Base-by-base conservation (phyloP, 805 yeast species). In the Candida namnaoensis region DNA sequence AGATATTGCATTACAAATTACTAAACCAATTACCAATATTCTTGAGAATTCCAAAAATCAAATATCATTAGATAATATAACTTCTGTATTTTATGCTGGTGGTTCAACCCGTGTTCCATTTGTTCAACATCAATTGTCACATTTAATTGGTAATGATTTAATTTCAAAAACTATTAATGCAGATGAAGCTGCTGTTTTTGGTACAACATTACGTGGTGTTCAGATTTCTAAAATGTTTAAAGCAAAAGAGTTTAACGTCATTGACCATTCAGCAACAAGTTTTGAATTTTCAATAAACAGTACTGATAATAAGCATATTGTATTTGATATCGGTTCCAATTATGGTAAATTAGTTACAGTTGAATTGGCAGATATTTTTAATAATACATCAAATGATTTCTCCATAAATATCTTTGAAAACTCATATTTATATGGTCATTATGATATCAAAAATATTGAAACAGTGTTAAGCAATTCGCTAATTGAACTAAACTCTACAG, bases 21-120 rank as follows among this genome's bases (percentile, higher is more conserved):
- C 72, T 2, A 48, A 60, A 12, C 91, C 95, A 7, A 65, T 88
- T 35, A 48, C 64, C 7, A 63, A 67, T 28, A 76, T 85, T 0
- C 58, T 87, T 30, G 49, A 57, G 2, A 56, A 19, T 19, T 58
- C 15, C 63, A 67, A 33, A 3, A 48, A 53, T 19, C 19, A 19
- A 0, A 38, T 63, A 8, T 41, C 54, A 1, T 43, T 68, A 23
- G 56, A 58, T 3, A 69, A 77, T 32, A 44, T 85, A 3, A 61
- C 67, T 32, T 81, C 95, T 2, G 78, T 93, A 4, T 79, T 93
- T 42, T 69, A 90, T 42, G 75, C 85, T 36, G 99, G 99, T 48
- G 99, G 99, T 1, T 78, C 95, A 0, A 78, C 91, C 6, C 78
- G 99, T 58, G 85, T 88, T 28, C 99, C 99, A 13, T 72, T 84